Evolutionary conservation across 2,329 filamentous ascomycete species (phyloP).

Genomic region (Colletotrichum lentis): DNA sequence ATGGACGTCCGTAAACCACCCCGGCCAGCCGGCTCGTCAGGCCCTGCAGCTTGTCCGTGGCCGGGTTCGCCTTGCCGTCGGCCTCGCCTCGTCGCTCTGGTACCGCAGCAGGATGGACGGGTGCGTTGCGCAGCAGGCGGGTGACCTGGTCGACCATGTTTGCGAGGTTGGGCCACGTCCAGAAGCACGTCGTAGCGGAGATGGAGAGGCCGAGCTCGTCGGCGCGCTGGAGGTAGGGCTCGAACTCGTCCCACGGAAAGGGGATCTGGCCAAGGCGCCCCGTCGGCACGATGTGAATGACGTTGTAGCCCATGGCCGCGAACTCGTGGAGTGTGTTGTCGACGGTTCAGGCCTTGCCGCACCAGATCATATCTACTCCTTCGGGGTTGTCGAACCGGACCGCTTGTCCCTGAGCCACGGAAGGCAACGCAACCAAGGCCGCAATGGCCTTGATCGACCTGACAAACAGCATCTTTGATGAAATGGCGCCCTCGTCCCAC

Average conservation of each 20-base stretch:
- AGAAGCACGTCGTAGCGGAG: slow-evolving; percentile 34
- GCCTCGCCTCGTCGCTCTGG: slow-evolving; percentile 36
- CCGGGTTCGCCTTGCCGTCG: slow-evolving; percentile 48
- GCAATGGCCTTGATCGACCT: background rate
- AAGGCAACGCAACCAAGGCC: background rate
- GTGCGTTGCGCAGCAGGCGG: slow-evolving; percentile 28
- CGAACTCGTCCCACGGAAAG: slow-evolving; percentile 33
- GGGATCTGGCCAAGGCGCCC: slow-evolving; percentile 32
- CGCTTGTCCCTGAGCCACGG: slow-evolving; percentile 8
- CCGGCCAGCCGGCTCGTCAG: slow-evolving; percentile 52
- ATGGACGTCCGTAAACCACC: slow-evolving; percentile 45
- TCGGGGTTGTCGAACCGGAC: slow-evolving; percentile 32
- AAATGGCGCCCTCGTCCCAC: background rate
- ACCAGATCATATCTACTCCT: slow-evolving; percentile 35
- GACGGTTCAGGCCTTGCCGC: slow-evolving; percentile 33
- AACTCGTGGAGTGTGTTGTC: slow-evolving; percentile 47
- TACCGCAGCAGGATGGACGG: slow-evolving; percentile 34
- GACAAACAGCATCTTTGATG: background rate
- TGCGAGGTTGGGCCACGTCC: slow-evolving; percentile 29
- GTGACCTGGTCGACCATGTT: slow-evolving; percentile 32
- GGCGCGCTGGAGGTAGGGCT: slow-evolving; percentile 44
- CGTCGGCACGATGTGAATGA: slow-evolving; percentile 44
- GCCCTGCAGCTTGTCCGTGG: slow-evolving; percentile 47
- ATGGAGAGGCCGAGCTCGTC: slow-evolving; percentile 49
- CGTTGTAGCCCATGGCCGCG: slow-evolving; percentile 52